Percentiles rank a stretch among this genome's conserved stretches.
Conservation (phyloP, 345 rosid species). For the Psidium guajava region DNA sequence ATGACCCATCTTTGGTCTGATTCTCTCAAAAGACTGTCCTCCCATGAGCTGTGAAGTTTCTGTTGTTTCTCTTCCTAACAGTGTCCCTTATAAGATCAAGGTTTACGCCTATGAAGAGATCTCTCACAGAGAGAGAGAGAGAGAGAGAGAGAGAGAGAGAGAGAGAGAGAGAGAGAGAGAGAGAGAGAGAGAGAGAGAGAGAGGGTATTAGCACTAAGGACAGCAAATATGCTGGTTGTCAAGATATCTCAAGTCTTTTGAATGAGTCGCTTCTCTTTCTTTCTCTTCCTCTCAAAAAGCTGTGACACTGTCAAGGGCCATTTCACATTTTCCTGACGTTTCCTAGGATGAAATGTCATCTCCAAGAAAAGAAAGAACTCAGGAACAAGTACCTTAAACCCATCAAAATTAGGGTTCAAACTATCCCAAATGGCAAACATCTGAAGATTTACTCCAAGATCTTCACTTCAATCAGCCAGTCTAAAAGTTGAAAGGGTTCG, state of each 20-base stretch:
- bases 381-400: neutral
- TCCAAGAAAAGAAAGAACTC: neutral
- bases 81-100: neutral
- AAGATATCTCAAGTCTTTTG: neutral
- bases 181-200: no score
- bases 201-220: neutral
- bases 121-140: neutral
- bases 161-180: neutral
- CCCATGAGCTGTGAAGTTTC: neutral
- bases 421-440: neutral
- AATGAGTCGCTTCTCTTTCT: neutral
- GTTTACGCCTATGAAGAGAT: neutral
- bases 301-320: neutral
- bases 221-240: neutral
- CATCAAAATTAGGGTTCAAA: constrained; percentile 5
- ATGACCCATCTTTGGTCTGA: neutral
- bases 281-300: neutral
- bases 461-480: neutral
- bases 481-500: neutral
- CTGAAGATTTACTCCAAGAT: neutral
- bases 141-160: no score
- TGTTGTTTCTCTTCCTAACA: neutral
- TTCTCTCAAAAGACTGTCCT: neutral
- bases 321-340: constrained; percentile 10
- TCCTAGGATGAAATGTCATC: neutral